Evolutionary conservation across 805 yeast species (phyloP).

Genomic region (Barnettozyma populi): DNA sequence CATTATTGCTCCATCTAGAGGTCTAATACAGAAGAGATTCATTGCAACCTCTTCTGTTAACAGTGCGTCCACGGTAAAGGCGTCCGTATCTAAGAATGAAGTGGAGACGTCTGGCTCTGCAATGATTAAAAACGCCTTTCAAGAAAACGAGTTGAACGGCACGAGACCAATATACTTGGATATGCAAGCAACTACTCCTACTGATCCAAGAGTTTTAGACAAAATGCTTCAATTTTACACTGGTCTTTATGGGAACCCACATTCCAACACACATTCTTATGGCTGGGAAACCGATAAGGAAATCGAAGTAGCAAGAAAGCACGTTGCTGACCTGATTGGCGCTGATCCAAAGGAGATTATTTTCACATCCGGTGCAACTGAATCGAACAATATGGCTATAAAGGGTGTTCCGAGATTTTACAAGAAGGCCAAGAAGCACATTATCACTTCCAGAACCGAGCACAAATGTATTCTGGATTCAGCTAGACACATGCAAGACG

Average conservation of each 20-base stretch:
- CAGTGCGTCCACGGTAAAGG: slow-evolving; percentile 16
- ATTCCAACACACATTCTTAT: slow-evolving; percentile 91
- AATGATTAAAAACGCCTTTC: slow-evolving; percentile 34
- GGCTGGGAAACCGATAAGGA: slow-evolving; percentile 98
- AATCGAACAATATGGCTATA: slow-evolving; percentile 88
- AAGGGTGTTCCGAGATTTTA: slow-evolving; percentile 96
- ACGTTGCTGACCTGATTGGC: slow-evolving; percentile 76
- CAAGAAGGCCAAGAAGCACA: slow-evolving; percentile 82
- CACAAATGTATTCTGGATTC: slow-evolving; percentile 99
- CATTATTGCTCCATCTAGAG: slow-evolving; percentile 4
- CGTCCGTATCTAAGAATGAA: slow-evolving; percentile 9
- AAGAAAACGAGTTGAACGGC: slow-evolving; percentile 43
- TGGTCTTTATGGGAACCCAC: slow-evolving; percentile 96
- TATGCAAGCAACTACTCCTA: slow-evolving; percentile 98
- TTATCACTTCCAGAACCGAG: slow-evolving; percentile 94
- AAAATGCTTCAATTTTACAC: slow-evolving; percentile 82
- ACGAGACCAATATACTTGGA: slow-evolving; percentile 92
- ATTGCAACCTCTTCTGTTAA: slow-evolving; percentile 14
- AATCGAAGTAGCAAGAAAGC: slow-evolving; percentile 79
- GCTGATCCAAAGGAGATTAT: slow-evolving; percentile 97
- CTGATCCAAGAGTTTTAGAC: slow-evolving; percentile 93
- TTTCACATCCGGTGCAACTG: slow-evolving; percentile 97
- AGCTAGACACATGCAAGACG: slow-evolving; percentile 90
- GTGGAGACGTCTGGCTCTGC: slow-evolving; percentile 23
- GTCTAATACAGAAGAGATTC: slow-evolving; percentile 7